phyloP scores from a whole-genome alignment of 148 eudicot species.

The Dianthus caryophyllus region DNA sequence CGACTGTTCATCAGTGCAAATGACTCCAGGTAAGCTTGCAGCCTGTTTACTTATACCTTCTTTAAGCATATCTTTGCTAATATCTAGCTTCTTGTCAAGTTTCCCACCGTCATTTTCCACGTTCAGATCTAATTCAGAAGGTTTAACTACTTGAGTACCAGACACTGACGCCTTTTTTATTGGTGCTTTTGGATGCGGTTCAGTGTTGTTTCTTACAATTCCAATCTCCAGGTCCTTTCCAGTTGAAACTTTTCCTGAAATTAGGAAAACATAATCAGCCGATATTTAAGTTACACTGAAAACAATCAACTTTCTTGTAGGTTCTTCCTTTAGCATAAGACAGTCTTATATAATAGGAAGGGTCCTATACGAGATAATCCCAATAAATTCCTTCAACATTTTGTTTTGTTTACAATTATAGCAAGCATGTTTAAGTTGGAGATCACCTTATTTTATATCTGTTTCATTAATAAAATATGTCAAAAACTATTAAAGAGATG shows the following conservation, averaged over 20 bases:
- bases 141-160: slow-evolving; percentile 23
- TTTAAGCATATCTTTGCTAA: slow-evolving; percentile 27
- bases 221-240: slow-evolving; percentile 57
- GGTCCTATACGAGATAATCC: too few species aligned
- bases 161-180: slow-evolving; percentile 14
- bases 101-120: slow-evolving; percentile 25
- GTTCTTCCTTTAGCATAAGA: too few species aligned
- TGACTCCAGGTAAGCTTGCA: slow-evolving; percentile 30
- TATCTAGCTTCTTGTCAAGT: slow-evolving; percentile 28
- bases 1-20: slow-evolving; percentile 23
- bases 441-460: too few species aligned
- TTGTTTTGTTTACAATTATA: too few species aligned
- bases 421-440: too few species aligned
- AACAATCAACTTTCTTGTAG: too few species aligned
- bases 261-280: neutral
- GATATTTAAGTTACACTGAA: neutral
- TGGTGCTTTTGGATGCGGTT: slow-evolving; percentile 33
- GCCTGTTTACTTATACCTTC: slow-evolving; percentile 29
- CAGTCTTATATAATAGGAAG: too few species aligned
- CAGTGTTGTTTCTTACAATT: slow-evolving; percentile 36
- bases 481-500: too few species aligned
- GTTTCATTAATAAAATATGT: too few species aligned
- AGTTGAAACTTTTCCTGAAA: slow-evolving; percentile 37
- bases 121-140: slow-evolving; percentile 24
- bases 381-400: too few species aligned